Evolutionary conservation across 2,329 filamentous ascomycete genomes (phyloP).

Genomic region (Penicillium sp.): DNA sequence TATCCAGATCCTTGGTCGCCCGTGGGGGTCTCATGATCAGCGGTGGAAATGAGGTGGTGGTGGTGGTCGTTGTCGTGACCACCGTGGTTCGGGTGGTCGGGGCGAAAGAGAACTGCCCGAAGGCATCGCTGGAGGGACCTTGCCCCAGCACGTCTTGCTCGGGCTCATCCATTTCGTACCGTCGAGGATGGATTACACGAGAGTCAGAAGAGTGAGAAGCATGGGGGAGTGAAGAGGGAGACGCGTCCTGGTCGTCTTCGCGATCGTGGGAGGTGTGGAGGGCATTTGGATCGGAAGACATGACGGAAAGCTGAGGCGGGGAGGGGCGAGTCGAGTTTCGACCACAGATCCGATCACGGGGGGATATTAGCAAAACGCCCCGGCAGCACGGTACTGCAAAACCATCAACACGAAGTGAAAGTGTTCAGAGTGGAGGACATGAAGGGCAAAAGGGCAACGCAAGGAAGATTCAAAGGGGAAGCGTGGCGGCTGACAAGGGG

Average conservation of each 20-base stretch:
- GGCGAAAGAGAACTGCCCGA: conserved; percentile 61
- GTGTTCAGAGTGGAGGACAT: conserved; percentile 1
- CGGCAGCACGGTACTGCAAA: conserved; percentile 24
- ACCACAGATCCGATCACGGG: conserved; percentile 2
- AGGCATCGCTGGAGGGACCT: conserved; percentile 38
- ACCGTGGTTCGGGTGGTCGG: conserved; percentile 64
- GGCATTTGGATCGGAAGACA: conserved; percentile 15
- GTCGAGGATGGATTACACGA: conserved; percentile 15
- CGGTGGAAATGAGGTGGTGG: conserved; percentile 77
- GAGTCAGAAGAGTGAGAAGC: conserved; percentile 13
- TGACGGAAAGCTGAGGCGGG: conserved; percentile 14
- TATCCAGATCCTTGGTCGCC: conserved; percentile 69
- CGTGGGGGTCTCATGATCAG: conserved; percentile 72
- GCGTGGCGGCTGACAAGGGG: conserved; percentile 34
- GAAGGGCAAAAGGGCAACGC: conserved; percentile 12
- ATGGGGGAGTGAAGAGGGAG: conserved; percentile 12
- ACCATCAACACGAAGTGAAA: conserved; percentile 22
- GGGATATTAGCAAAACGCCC: conserved; percentile 18
- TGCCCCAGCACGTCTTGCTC: conserved; percentile 22
- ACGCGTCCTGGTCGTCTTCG: conserved; percentile 19
- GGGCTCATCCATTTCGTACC: conserved; percentile 31
- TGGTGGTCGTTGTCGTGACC: conserved; percentile 89
- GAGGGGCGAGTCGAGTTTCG: conserved; percentile 11
- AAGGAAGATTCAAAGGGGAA: conserved; percentile 22
- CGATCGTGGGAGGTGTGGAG: conserved; percentile 5